Evolutionary conservation across 495 filamentous ascomycete species (phyloP), one percentile per base, ranked within the genome.

Genomic region (Hyaloscypha variabilis): DNA sequence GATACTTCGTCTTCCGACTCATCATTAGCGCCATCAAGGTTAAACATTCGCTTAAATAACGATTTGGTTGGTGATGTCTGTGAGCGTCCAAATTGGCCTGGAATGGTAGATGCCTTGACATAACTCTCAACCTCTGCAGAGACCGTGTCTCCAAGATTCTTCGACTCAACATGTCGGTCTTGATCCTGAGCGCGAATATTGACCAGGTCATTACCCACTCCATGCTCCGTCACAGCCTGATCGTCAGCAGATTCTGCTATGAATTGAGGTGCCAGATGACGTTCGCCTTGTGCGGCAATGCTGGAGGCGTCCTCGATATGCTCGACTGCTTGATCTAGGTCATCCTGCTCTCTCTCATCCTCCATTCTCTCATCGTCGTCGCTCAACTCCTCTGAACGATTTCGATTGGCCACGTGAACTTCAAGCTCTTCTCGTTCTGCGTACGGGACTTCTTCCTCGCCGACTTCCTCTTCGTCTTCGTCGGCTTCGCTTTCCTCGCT

Each of bases 1-100:
- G 42, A 24, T 19, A 61, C 17, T 3, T 55, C 36, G 28, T 66
- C 61, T 36, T 52, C 58, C 19, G 50, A 19, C 36, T 71, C 65
- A 60, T 66, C 71, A 56, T 69, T 60, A 2, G 54, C 34, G 26
- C 69, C 73, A 36, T 64, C 65, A 23, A 74, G 14, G 34, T 36
- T 54, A 19, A 54, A 46, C 39, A 46, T 3, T 3, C 17, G 39
- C 10, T 14, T 10, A 46, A 46, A 46, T 46, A 46, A 8, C 19
- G 39, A 46, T 46, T 46, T 46, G 6, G 8, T 46, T 46, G 39
- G 39, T 19, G 39, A 46, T 46, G 39, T 46, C 19, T 46, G 39
- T 17, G 39, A 46, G 1, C 39, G 39, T 46, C 39, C 39, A 17
- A 46, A 46, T 46, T 46, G 39, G 1, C 39, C 39, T 1, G 39